These are phyloP conservation scores for Penicillium aurantiogriseum DNA, from an alignment of 2,329 filamentous ascomycete genomes.

Conservation along the genomic window DNA sequence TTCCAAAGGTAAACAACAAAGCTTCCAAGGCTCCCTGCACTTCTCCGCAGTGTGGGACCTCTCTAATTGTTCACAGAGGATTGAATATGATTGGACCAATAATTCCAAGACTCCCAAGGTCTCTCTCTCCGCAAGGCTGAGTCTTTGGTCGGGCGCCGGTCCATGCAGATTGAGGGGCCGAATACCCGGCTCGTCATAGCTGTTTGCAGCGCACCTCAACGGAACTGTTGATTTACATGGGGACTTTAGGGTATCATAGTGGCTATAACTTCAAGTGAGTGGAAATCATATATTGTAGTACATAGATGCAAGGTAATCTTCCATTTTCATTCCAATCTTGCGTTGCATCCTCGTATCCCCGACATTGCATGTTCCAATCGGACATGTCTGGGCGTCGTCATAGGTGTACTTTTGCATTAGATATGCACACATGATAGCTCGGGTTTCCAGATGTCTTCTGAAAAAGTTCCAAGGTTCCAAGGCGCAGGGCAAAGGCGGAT, in stretches of 20 bases:
- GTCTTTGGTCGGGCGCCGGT: background rate
- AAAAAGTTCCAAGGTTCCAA: background rate
- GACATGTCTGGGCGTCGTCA: background rate
- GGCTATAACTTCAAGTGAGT: background rate
- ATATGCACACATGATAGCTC: background rate
- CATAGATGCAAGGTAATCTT: background rate
- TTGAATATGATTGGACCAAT: background rate
- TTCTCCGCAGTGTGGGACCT: background rate
- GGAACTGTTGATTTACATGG: background rate
- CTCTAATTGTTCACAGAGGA: background rate
- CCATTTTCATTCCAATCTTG: background rate
- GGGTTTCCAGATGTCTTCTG: background rate
- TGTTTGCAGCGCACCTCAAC: background rate
- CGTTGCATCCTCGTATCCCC: background rate
- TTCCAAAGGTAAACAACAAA: background rate
- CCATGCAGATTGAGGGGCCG: background rate
- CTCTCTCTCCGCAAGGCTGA: background rate
- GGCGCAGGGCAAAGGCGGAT: slow-evolving; percentile 2
- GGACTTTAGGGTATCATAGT: background rate
- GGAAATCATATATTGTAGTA: background rate
- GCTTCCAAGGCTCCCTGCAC: background rate
- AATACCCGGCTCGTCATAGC: background rate
- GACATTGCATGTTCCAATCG: background rate
- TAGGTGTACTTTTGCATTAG: background rate
- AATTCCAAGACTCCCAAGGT: background rate